Evolutionary conservation across 306 rosid species (phyloP).

Genomic region (Cucurbita pepo): DNA sequence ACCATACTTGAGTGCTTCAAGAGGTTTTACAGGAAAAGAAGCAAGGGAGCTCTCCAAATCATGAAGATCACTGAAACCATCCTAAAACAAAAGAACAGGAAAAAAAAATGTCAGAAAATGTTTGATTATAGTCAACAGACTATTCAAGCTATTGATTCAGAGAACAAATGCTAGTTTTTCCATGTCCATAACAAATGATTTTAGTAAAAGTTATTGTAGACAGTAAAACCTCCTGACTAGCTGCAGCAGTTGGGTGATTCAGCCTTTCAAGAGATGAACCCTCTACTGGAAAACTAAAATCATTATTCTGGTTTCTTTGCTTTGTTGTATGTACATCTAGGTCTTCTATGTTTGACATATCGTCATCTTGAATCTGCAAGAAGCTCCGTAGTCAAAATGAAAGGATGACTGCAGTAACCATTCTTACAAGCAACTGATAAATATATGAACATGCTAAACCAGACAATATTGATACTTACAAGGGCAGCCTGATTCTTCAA

Average conservation of each 20-base stretch:
- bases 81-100: conserved; percentile 37
- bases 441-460: not conserved
- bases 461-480: conserved; percentile 33
- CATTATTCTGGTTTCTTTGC: conserved; percentile 21
- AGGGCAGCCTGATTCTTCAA: conserved; percentile 92
- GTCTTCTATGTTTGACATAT: conserved; percentile 34
- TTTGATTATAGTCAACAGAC: not conserved
- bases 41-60: conserved; percentile 79
- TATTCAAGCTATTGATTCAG: not conserved
- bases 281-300: conserved; percentile 28
- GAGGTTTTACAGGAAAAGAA: conserved; percentile 49
- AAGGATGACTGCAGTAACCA: conserved; percentile 1
- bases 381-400: conserved; percentile 9
- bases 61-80: conserved; percentile 46
- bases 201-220: conserved; percentile 5
- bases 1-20: conserved; percentile 10
- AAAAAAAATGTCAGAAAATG: not conserved
- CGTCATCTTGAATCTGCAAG: conserved; percentile 80
- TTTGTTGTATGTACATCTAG: conserved; percentile 23
- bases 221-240: conserved; percentile 43
- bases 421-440: not conserved
- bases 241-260: conserved; percentile 33
- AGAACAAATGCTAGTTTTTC: not conserved
- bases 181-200: not conserved
- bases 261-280: conserved; percentile 20